phyloP scores from a whole-genome alignment of 208 protist species.

The Acanthamoeba castellanii region DNA sequence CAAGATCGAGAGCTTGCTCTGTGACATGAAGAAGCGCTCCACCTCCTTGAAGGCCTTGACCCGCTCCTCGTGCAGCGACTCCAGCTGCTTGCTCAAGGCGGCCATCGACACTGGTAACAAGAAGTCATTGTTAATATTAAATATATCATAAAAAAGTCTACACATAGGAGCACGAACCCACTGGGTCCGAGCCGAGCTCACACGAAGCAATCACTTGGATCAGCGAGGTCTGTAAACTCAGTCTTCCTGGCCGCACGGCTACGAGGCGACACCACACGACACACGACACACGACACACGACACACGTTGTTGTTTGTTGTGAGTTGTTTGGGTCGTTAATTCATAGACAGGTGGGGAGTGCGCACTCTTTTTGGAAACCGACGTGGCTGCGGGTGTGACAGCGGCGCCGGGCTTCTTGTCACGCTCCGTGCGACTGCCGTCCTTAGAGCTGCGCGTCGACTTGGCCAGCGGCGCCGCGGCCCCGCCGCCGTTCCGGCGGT shows the following conservation, averaged over 20 bases:
- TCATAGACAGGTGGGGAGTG: too few species aligned
- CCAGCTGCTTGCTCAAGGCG: background rate
- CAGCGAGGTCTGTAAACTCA: background rate
- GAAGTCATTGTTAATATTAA: too few species aligned
- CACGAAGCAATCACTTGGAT: background rate
- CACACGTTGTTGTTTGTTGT: background rate
- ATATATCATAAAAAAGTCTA: too few species aligned
- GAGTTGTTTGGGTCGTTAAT: background rate
- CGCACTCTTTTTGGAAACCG: background rate
- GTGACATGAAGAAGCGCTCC: conserved; percentile 9
- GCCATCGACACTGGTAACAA: background rate
- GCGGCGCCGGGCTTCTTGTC: background rate
- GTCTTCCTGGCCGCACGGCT: background rate
- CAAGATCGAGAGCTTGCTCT: background rate
- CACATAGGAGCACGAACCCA: too few species aligned
- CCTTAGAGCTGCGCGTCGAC: background rate
- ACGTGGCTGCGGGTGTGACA: background rate
- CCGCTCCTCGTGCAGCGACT: conserved; percentile 7
- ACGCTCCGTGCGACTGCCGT: background rate
- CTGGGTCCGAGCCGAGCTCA: background rate
- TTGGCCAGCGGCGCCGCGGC: too few species aligned
- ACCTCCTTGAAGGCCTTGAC: conserved; percentile 5
- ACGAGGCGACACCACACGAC: background rate
- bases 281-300: background rate
- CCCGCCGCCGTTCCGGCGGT: background rate